Percentiles rank a stretch among this genome's conserved stretches.
These are phyloP conservation scores for Saccharomyces hybrid DNA, from an alignment of 1,139 yeast species.

Conservation along the genomic window DNA sequence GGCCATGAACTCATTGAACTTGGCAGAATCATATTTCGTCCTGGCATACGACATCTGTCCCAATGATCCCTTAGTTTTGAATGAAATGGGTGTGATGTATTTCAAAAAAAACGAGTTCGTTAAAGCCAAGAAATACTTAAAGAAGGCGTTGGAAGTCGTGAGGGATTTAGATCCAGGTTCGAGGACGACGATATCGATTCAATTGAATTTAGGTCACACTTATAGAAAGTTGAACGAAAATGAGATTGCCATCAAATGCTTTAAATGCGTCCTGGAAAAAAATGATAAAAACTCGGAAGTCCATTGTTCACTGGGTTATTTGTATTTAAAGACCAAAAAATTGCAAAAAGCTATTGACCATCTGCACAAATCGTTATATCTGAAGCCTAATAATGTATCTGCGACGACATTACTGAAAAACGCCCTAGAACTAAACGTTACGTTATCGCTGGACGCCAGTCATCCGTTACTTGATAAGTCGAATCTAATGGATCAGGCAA, in stretches of 20 bases:
- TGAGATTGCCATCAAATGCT: constrained; percentile 64
- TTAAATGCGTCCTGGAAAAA: constrained; percentile 65
- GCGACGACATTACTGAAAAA: constrained; percentile 74
- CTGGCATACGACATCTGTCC: constrained; percentile 74
- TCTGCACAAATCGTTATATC: constrained; percentile 74
- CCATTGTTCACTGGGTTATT: constrained; percentile 77
- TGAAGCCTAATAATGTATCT: constrained; percentile 74
- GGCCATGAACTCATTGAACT: constrained; percentile 70
- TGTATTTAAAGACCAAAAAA: constrained; percentile 64
- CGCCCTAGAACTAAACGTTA: constrained; percentile 64
- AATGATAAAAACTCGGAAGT: constrained; percentile 69
- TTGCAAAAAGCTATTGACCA: constrained; percentile 61
- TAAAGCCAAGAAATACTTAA: constrained; percentile 65
- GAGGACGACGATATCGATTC: constrained; percentile 79
- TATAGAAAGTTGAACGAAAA: constrained; percentile 60
- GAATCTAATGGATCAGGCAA: not conserved
- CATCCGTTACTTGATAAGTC: constrained; percentile 30
- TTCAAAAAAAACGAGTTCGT: constrained; percentile 66
- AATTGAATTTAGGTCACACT: constrained; percentile 86
- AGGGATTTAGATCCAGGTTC: constrained; percentile 67
- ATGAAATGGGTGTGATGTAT: constrained; percentile 85
- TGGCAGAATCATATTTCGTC: constrained; percentile 80
- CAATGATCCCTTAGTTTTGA: constrained; percentile 76
- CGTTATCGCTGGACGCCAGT: constrained; percentile 19
- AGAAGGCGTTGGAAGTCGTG: constrained; percentile 67